Percentiles rank a stretch among this genome's conserved stretches.
Conservation (phyloP, 305 asterid genomes). For the Stenogyne calaminthoides region DNA sequence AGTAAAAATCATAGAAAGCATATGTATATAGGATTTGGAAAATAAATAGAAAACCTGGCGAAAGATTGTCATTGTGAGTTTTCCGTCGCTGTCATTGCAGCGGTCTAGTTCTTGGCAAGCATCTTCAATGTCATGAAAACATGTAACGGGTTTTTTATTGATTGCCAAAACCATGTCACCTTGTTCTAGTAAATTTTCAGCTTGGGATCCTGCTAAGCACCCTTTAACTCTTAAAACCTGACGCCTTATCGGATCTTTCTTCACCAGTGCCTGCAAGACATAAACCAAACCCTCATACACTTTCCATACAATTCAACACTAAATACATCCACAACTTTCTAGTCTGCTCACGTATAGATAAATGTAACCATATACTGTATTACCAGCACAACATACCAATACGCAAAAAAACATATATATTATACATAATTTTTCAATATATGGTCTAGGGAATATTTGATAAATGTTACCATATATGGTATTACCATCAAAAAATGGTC, state of each 20-base stretch:
- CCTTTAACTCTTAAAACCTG: conserved; percentile 96
- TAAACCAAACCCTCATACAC: conserved; percentile 27
- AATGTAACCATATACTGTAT: too few relatives aligned
- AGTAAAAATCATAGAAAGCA: conserved; percentile 1
- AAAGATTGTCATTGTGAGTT: conserved; percentile 76
- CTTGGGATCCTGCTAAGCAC: conserved; percentile 92
- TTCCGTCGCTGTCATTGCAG: conserved; percentile 53
- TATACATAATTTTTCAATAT: too few relatives aligned
- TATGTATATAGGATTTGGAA: not conserved
- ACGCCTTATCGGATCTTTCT: conserved; percentile 91
- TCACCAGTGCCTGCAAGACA: conserved; percentile 72
- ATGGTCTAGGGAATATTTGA: too few relatives aligned
- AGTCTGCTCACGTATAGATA: too few relatives aligned
- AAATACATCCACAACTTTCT: not conserved
- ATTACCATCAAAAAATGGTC: too few relatives aligned
- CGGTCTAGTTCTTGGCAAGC: conserved; percentile 77
- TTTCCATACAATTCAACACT: conserved; percentile 18
- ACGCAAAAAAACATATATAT: too few relatives aligned
- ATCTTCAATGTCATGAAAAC: conserved; percentile 85
- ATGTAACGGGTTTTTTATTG: conserved; percentile 87
- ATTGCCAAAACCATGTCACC: conserved; percentile 98
- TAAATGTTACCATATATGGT: too few relatives aligned
- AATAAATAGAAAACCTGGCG: conserved; percentile 62
- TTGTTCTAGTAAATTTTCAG: conserved; percentile 81
- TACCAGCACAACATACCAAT: too few relatives aligned